Conservation (phyloP, 1,139 yeast species). For the Pichia sp. region DNA sequence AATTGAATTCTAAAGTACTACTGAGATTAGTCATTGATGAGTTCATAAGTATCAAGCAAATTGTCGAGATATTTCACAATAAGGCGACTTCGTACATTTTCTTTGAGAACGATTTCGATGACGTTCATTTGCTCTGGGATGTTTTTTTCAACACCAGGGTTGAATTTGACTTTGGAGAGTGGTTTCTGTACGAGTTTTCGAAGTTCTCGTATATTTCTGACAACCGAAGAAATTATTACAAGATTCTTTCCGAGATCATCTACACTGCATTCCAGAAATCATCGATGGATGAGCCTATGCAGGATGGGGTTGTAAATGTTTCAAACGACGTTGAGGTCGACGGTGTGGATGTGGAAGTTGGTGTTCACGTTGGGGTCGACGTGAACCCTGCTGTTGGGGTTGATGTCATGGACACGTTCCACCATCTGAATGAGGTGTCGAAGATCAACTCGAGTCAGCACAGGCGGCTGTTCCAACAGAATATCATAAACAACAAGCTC, state of each 20-base stretch:
- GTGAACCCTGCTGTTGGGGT: constrained; percentile 8
- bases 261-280: neutral
- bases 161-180: neutral
- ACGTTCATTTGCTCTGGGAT: constrained; percentile 12
- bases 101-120: constrained; percentile 5
- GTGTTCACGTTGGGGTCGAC: constrained; percentile 17
- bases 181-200: constrained; percentile 1
- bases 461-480: neutral
- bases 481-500: constrained; percentile 9
- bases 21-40: constrained; percentile 34
- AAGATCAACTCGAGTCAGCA: neutral
- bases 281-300: constrained; percentile 9
- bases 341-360: constrained; percentile 11
- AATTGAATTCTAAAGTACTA: constrained; percentile 24
- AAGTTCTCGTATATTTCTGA: constrained; percentile 3
- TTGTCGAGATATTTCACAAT: constrained; percentile 32
- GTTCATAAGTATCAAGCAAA: constrained; percentile 32
- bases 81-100: neutral
- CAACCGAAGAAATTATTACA: constrained; percentile 9
- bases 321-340: neutral
- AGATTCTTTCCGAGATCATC: constrained; percentile 10
- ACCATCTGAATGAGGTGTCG: constrained; percentile 19
- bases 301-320: constrained; percentile 19
- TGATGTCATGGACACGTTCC: constrained; percentile 25
- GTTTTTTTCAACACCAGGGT: constrained; percentile 10